These are phyloP conservation scores for Nicotiana undulata DNA, from an alignment of 257 asterid species.

Conservation along the genomic window DNA sequence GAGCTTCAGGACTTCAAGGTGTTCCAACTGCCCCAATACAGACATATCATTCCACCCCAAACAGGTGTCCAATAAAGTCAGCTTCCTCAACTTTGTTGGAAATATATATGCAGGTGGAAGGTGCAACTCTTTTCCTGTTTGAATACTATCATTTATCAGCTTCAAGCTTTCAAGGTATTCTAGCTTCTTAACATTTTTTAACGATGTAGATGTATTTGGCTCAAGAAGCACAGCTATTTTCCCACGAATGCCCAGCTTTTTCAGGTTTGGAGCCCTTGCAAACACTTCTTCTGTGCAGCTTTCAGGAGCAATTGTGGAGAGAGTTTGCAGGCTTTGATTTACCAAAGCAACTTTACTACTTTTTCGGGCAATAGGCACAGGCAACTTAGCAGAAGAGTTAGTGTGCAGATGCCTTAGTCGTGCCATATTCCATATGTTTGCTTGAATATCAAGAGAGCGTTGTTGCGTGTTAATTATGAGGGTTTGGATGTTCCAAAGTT, in stretches of 20 bases:
- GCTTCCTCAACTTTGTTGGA: constrained; percentile 5
- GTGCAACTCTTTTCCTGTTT: neutral
- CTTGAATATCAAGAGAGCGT: constrained; percentile 29
- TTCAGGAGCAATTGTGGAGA: constrained; percentile 36
- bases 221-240: constrained; percentile 6
- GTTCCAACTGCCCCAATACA: constrained; percentile 16
- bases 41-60: constrained; percentile 29
- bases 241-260: constrained; percentile 33
- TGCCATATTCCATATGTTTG: constrained; percentile 43
- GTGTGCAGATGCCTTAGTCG: constrained; percentile 44
- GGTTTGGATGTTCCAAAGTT: constrained; percentile 48
- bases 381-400: constrained; percentile 26
- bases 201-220: neutral
- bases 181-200: constrained; percentile 12
- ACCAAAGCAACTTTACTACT: neutral
- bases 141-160: constrained; percentile 9
- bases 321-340: constrained; percentile 29
- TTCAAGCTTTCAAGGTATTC: constrained; percentile 15
- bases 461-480: constrained; percentile 35
- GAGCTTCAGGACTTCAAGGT: constrained; percentile 18
- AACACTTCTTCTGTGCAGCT: constrained; percentile 41
- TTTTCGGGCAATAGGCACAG: neutral
- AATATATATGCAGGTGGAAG: constrained; percentile 8
- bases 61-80: constrained; percentile 10
- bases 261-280: constrained; percentile 30